These are phyloP conservation scores for Cyanophora paradoxa DNA, from an alignment of 78 protist species.

Conservation along the genomic window DNA sequence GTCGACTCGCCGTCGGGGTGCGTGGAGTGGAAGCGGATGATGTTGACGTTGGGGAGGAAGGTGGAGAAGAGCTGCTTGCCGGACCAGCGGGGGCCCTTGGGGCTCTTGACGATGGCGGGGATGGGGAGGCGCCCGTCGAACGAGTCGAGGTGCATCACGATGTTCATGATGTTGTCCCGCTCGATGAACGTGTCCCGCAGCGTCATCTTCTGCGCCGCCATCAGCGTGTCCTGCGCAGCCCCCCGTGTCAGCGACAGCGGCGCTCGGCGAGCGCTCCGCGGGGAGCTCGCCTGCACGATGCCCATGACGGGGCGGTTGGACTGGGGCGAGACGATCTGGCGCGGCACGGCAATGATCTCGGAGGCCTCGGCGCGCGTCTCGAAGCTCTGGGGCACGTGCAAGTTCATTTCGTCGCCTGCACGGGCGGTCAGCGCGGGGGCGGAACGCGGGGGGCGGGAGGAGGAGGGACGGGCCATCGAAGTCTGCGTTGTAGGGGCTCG, in stretches of 20 bases:
- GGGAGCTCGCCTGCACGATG: slow-evolving; percentile 89
- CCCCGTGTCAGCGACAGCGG: no score
- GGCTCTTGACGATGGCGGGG: slow-evolving; percentile 96
- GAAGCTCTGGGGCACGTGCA: slow-evolving; percentile 78
- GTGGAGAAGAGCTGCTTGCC: slow-evolving; percentile 96
- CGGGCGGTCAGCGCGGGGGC: no score
- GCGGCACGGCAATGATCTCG: slow-evolving; percentile 92
- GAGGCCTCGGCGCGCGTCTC: slow-evolving; percentile 9
- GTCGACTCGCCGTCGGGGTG: background rate
- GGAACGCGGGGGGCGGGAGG: no score
- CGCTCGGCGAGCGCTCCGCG: no score
- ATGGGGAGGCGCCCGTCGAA: slow-evolving; percentile 89
- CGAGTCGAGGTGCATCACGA: slow-evolving; percentile 81
- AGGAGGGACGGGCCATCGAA: no score
- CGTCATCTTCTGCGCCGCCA: slow-evolving; percentile 81
- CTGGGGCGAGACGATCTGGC: slow-evolving; percentile 95
- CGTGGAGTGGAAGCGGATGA: slow-evolving; percentile 6
- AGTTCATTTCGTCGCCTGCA: slow-evolving; percentile 99
- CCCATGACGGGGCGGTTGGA: slow-evolving; percentile 97
- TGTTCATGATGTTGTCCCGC: slow-evolving; percentile 78
- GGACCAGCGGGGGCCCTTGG: slow-evolving; percentile 89
- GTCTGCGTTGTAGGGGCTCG: slow-evolving; percentile 99
- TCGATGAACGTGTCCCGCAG: slow-evolving; percentile 80
- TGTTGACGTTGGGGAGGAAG: slow-evolving; percentile 73
- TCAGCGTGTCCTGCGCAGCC: slow-evolving; percentile 74